Evolutionary conservation across 306 rosid genomes (phyloP), one percentile per base, ranked within the genome.

Genomic region (Corylus avellana): DNA sequence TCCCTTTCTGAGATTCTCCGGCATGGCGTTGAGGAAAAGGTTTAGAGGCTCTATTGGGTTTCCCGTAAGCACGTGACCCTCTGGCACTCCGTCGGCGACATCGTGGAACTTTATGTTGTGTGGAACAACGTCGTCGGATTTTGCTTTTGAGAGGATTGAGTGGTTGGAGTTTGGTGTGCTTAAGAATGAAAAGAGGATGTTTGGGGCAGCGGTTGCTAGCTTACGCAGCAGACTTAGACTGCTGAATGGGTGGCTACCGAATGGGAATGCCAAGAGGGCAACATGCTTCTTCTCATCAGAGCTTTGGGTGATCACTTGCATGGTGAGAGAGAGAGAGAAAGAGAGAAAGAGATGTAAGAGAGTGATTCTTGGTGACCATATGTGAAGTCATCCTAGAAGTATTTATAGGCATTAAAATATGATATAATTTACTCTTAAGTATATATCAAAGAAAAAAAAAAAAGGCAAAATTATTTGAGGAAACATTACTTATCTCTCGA

Each of bases 181-280:
- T 22, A 83, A 35, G 87, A 89, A 89, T 2, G 82, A 84, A 54
- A 86, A 86, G 2, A 8, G 50, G 0, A 47, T 29, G 56, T 76
- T 4, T 27, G 87, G 88, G 11, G 84, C 20, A 0, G 87, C 75
- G n/a, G 12, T 49, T 1, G 92, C 88, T 10, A 89, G 64, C 16
- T 37, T 78, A 64, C 77, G 20, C 6, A 64, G 74, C 11, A 85
- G 70, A 55, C 32, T 87, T 25, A 86, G 77, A 9, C 73, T 49
- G 42, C 80, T 75, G 18, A 12, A 5, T 0, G 74, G 44, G 32
- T 85, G 92, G 83, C 76, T 56, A 0, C 80, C 84, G 14, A 85
- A 81, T 16, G 89, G 92, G 57, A 86, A 86, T 4, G 78, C 71
- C 17, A 86, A 46, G 4, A 80, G 74, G 0, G 70, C 86, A 0